phyloP scores from a whole-genome alignment of 441 rosid genomes.

The Aquilaria agallochum region DNA sequence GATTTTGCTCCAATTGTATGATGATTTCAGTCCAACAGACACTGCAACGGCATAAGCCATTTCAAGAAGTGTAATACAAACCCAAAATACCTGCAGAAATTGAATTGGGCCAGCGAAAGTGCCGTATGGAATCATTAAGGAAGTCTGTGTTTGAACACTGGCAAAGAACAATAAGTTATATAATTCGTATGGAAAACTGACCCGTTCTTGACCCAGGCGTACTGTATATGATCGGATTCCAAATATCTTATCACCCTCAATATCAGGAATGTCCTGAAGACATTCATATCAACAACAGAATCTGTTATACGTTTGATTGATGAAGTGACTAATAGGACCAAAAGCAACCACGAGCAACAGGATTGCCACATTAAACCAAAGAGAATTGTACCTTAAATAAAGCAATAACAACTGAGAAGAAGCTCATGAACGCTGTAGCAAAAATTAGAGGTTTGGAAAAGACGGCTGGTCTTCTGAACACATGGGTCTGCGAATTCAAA shows the following conservation, averaged over 20 bases:
- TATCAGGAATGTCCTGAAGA: slow-evolving; percentile 89
- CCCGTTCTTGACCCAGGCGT: slow-evolving; percentile 81
- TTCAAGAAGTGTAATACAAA: slow-evolving; percentile 78
- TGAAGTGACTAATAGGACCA: slow-evolving; percentile 1
- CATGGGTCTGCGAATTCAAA: slow-evolving; percentile 60
- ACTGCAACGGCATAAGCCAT: slow-evolving; percentile 77
- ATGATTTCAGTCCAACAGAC: slow-evolving; percentile 72
- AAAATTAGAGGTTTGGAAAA: slow-evolving; percentile 77
- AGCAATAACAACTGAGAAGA: slow-evolving; percentile 94
- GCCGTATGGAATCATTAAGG: not conserved
- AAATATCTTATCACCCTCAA: slow-evolving; percentile 86
- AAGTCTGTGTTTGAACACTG: not conserved
- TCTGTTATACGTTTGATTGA: not conserved
- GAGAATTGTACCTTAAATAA: slow-evolving; percentile 68
- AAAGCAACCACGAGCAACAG: not conserved
- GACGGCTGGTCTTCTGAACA: slow-evolving; percentile 56
- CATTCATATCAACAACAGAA: not conserved
- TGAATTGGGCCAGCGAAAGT: not conserved
- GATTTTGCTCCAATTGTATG: slow-evolving; percentile 77
- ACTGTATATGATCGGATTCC: slow-evolving; percentile 87
- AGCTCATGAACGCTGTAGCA: slow-evolving; percentile 96
- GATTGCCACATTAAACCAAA: not conserved
- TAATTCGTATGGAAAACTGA: slow-evolving; percentile 17
- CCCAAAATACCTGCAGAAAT: slow-evolving; percentile 80
- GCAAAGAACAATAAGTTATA: not conserved